Evolutionary conservation across 2,329 filamentous ascomycete species (phyloP).

Genomic region (Elsinoe ampelina): DNA sequence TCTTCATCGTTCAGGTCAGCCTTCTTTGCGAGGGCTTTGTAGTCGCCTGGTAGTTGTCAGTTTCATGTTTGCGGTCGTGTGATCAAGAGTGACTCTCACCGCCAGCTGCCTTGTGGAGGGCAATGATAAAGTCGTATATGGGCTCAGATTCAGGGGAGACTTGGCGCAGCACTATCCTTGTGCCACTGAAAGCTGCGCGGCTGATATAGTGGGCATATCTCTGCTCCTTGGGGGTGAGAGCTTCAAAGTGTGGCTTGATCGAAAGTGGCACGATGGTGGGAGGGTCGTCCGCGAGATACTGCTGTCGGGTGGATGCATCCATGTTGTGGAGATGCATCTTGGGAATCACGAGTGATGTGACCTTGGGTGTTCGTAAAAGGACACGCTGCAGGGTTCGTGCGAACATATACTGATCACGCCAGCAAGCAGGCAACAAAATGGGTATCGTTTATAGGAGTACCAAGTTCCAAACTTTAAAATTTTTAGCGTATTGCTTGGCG

Average conservation of each 20-base stretch:
- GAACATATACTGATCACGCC: no score
- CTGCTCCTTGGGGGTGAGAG: slow-evolving; percentile 65
- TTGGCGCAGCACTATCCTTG: slow-evolving; percentile 45
- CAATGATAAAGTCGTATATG: slow-evolving; percentile 48
- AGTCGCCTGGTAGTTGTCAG: slow-evolving; percentile 32
- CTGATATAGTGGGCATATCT: slow-evolving; percentile 79
- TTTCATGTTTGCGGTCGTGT: neutral
- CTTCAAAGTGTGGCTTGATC: slow-evolving; percentile 88
- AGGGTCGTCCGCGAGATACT: slow-evolving; percentile 86
- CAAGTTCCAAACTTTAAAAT: no score
- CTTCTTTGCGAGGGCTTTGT: slow-evolving; percentile 35
- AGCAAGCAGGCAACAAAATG: no score
- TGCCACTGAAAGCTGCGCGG: slow-evolving; percentile 44
- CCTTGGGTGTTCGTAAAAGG: no score
- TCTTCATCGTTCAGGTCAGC: slow-evolving; percentile 35
- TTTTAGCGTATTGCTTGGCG: no score
- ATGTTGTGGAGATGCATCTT: slow-evolving; percentile 26
- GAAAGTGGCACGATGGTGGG: slow-evolving; percentile 79
- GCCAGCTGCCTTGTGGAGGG: slow-evolving; percentile 37
- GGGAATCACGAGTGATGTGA: no score
- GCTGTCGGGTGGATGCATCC: slow-evolving; percentile 40
- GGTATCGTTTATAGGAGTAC: no score
- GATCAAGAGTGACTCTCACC: slow-evolving; percentile 14
- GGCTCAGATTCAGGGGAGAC: slow-evolving; percentile 42
- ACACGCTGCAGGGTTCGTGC: no score